These are phyloP conservation scores for Arxiozyma heterogenica DNA, from an alignment of 1,139 yeast species.

Conservation along the genomic window DNA sequence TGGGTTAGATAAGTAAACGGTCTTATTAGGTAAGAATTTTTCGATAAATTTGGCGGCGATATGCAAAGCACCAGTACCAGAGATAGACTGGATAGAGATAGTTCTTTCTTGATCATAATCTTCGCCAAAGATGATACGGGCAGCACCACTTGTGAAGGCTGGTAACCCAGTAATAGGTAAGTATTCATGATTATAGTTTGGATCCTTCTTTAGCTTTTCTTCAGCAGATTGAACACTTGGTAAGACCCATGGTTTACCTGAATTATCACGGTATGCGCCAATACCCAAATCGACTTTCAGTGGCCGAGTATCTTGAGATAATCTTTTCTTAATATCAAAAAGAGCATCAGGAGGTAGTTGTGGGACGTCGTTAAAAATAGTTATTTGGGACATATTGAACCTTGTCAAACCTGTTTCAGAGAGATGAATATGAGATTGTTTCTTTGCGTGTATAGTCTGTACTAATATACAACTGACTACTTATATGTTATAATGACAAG, in stretches of 20 bases:
- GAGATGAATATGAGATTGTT: too few species aligned
- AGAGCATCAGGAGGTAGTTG: constrained; percentile 70
- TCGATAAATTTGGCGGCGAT: constrained; percentile 67
- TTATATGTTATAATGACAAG: not conserved
- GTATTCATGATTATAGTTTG: constrained; percentile 82
- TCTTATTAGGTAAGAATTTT: constrained; percentile 38
- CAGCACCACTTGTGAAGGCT: constrained; percentile 61
- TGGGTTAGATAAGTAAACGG: constrained; percentile 73
- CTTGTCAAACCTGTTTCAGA: not conserved
- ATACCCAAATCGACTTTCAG: constrained; percentile 79
- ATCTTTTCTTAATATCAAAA: constrained; percentile 76
- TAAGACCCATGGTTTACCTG: constrained; percentile 88
- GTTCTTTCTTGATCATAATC: constrained; percentile 50
- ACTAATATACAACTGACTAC: too few species aligned
- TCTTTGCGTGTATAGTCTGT: constrained; percentile 2
- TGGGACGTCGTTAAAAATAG: constrained; percentile 39
- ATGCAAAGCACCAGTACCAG: constrained; percentile 96
- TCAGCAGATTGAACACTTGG: constrained; percentile 79
- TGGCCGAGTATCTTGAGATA: constrained; percentile 49
- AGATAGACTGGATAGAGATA: constrained; percentile 74
- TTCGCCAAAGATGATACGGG: constrained; percentile 69
- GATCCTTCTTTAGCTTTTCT: constrained; percentile 41
- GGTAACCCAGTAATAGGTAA: constrained; percentile 73
- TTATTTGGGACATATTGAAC: constrained; percentile 14
- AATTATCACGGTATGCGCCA: constrained; percentile 92